Conservation (phyloP, 148 eudicot genomes). For the Chenopodium suecicum region DNA sequence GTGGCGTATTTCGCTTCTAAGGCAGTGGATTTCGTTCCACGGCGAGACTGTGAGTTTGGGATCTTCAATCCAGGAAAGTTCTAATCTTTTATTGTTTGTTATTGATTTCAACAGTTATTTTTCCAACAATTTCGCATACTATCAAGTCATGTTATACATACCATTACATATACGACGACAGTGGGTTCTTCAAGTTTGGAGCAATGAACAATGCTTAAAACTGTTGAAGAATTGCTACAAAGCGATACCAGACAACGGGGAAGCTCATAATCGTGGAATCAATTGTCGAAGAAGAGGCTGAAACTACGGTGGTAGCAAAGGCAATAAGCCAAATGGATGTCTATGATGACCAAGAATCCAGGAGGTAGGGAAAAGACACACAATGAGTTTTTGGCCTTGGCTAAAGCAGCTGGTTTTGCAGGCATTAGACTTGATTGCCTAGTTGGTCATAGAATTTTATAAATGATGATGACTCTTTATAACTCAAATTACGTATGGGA, state of each 20-base stretch:
- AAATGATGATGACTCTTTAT: slow-evolving; percentile 1
- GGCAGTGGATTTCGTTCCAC: too few relatives aligned
- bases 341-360: slow-evolving; percentile 22
- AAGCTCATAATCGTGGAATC: slow-evolving; percentile 42
- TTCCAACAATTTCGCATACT: too few relatives aligned
- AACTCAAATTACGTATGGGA: too few relatives aligned
- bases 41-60: too few relatives aligned
- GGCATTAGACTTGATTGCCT: slow-evolving; percentile 8
- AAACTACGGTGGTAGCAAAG: slow-evolving; percentile 9
- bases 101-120: too few relatives aligned
- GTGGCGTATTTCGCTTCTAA: too few relatives aligned
- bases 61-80: too few relatives aligned
- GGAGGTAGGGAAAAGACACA: slow-evolving; percentile 30
- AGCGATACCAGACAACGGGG: slow-evolving; percentile 28
- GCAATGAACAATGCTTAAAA: slow-evolving; percentile 40
- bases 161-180: too few relatives aligned
- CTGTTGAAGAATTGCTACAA: slow-evolving; percentile 39
- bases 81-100: too few relatives aligned
- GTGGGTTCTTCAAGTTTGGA: slow-evolving; percentile 24
- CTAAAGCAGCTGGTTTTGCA: slow-evolving; percentile 32
- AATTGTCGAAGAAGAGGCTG: slow-evolving; percentile 31
- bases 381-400: slow-evolving; percentile 27
- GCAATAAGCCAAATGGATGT: slow-evolving; percentile 31
- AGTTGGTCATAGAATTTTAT: slow-evolving; percentile 34
- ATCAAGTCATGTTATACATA: too few relatives aligned